Base-by-base conservation (phyloP, 2,329 filamentous ascomycete genomes). In the Claviceps pusilla region DNA sequence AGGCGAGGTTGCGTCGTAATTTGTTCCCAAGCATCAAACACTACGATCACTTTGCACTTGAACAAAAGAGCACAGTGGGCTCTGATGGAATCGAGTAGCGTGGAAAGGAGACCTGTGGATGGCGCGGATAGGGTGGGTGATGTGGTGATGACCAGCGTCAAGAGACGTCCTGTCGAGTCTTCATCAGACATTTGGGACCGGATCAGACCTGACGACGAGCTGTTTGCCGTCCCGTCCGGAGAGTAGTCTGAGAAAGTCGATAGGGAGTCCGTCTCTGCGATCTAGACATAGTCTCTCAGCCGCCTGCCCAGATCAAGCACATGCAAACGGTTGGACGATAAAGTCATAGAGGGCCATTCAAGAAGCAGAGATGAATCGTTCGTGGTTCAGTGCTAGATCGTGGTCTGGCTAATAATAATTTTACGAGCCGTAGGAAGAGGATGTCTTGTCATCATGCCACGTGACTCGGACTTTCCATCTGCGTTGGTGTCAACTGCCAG, bases 111-210 rank as follows among this genome's bases (percentile, higher is more conserved):
- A 16, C 78, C 76, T 0, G 75, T 75, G 0, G 74, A 73, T 0
- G 77, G 77, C 0, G 74, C 71, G 0, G 76, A 79, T 0, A 77
- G 77, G 0, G 76, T 79, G 0, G 76, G 71, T 2, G 77, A 79
- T 0, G 76, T 79, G 1, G 77, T 79, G 58, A 80, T 70, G 50
- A 79, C 70, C 19, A 68, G 60, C 0, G 67, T 69, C 9, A 56
- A 31, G 5, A 54, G 52, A 39, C 43, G 28, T 43, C 35, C 16
- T 28, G 53, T 43, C 42, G 47, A 31, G n/a, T 35, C 14, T 24
- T 53, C 51, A 42, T 19, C 33, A 14, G 47, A 35, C 51, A 52
- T 47, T n/a, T 6, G 51, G 19, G 29, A 16, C 11, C 50, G n/a
- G 16, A 24, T 12, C 16, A 33, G 41, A 24, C 19, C 43, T 39